Base-by-base conservation (phyloP, 345 rosid species). In the Pugionium dolabratum region DNA sequence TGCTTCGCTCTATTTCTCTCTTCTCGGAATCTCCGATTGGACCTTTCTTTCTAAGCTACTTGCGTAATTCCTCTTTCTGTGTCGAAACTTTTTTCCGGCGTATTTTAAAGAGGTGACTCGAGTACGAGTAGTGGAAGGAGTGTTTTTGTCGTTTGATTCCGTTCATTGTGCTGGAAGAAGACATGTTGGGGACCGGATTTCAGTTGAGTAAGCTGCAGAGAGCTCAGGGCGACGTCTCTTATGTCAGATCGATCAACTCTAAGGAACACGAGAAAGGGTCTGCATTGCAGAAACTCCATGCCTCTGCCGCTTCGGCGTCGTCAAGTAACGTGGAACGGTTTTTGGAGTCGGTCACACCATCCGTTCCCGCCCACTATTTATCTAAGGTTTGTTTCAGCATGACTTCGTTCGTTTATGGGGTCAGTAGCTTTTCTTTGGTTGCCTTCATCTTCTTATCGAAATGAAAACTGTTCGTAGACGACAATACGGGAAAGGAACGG, bases 131-230 rank as follows among this genome's bases (percentile, higher is more conserved):
- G 18, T 53, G 30, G 27, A 5, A 34, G 7, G 42, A 40, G 45
- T 57, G 46, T 72, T 57, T 27, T 18, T 34, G 4, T 36, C 39
- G 27, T 25, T 67, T 55, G 1, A 39, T 9, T 30, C 33, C 28
- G 5, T 29, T 41, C 26, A 10, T 32, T 34, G 30, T 9, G 41
- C 26, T 33, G 48, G 51, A 51, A 39, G 32, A 59, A 42, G 64
- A 71, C 27, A 87, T 87, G 90, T 70, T 79, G 30, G 80, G 87
- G 9, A 26, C 81, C 3, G 88, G 85, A 53, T 67, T 83, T 77
- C 78, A 77, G 70, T 75, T 81, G 33, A 68, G 56, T 68, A 78
- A 79, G 50, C 75, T 71, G 0, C 82, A 78, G 1, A 69, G 80
- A 74, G 81, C 80, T 59, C 83, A 72, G 45, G 77, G 71, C 71